phyloP scores from a whole-genome alignment of 176 grass and related monocot species.

The Raddia distichophylla region DNA sequence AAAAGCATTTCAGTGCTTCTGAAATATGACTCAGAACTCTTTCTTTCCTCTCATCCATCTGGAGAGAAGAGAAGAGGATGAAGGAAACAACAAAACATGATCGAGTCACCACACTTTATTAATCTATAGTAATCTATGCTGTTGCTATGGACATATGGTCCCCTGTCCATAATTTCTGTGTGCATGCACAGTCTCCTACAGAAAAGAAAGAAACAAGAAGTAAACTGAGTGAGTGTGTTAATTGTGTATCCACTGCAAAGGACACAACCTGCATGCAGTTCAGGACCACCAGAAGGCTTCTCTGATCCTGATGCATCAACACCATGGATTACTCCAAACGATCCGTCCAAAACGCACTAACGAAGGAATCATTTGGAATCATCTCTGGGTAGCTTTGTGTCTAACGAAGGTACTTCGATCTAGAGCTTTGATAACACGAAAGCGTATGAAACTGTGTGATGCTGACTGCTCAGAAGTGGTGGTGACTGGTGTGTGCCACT shows the following conservation, averaged over 20 bases:
- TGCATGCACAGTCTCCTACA: background rate
- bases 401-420: background rate
- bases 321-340: conserved; percentile 1
- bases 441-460: conserved; percentile 3
- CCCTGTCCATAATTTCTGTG: background rate
- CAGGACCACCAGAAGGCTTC: background rate
- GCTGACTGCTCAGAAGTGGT: conserved; percentile 27
- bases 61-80: background rate
- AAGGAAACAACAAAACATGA: background rate
- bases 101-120: background rate
- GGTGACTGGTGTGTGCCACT: conserved; percentile 9
- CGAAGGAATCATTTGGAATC: background rate
- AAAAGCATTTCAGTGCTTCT: conserved; percentile 6
- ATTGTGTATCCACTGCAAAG: conserved; percentile 24
- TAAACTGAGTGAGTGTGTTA: background rate
- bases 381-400: background rate
- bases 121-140: background rate
- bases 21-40: conserved; percentile 22
- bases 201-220: background rate
- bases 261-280: background rate
- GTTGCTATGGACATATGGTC: background rate
- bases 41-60: conserved; percentile 8
- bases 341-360: conserved; percentile 11
- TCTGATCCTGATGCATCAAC: background rate
- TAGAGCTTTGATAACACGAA: conserved; percentile 24